These are phyloP conservation scores for Neurospora intermedia DNA, from an alignment of 495 filamentous ascomycete species.

Conservation along the genomic window DNA sequence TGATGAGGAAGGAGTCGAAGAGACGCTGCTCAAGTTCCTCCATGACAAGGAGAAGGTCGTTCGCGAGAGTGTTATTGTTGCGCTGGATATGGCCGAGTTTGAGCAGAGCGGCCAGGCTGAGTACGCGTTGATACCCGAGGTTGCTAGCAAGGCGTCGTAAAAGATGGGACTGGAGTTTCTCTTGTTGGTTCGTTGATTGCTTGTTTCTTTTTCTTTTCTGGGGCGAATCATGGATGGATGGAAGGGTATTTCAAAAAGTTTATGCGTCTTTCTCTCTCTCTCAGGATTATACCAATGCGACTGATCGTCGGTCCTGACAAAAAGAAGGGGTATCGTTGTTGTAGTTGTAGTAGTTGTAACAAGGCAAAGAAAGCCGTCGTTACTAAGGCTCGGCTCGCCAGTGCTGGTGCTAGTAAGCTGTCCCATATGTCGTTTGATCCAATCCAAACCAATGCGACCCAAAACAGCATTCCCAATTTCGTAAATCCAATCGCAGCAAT, in stretches of 20 bases:
- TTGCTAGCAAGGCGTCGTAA: conserved; percentile 19
- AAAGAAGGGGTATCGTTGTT: not conserved
- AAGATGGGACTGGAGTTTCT: not conserved
- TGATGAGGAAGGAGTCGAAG: conserved; percentile 86
- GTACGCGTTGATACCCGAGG: conserved; percentile 78
- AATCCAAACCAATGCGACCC: not conserved
- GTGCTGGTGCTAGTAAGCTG: not conserved
- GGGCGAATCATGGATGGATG: not conserved
- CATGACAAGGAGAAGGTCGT: conserved; percentile 89
- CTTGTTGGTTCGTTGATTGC: not conserved
- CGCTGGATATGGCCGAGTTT: conserved; percentile 95
- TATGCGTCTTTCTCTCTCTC: not conserved
- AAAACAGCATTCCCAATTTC: not conserved
- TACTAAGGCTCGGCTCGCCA: not conserved
- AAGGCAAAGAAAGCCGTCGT: not conserved
- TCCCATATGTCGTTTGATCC: not conserved
- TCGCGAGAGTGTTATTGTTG: conserved; percentile 86
- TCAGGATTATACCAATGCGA: not conserved
- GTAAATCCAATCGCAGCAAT: not conserved
- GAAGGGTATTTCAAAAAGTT: not conserved
- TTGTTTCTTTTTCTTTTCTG: not conserved
- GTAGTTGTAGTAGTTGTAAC: not conserved
- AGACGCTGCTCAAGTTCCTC: conserved; percentile 69
- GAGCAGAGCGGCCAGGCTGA: conserved; percentile 82
- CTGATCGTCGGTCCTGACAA: not conserved